These are phyloP conservation scores for Exophiala sp. DNA, from an alignment of 2,329 filamentous ascomycete species.

Conservation along the genomic window DNA sequence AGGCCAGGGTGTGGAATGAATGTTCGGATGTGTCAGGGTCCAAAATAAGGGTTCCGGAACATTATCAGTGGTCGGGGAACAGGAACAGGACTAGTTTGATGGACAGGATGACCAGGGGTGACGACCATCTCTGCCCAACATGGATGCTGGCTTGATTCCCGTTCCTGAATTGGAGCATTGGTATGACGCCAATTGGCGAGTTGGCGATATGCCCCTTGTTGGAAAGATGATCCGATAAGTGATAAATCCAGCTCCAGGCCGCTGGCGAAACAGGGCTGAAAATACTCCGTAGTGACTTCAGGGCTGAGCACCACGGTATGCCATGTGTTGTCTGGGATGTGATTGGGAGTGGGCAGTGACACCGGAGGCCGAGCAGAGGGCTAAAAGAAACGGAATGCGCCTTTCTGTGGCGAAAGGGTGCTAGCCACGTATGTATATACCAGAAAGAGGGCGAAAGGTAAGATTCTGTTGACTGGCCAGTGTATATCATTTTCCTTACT, in stretches of 20 bases:
- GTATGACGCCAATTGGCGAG: slow-evolving; percentile 2
- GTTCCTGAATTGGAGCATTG: background rate
- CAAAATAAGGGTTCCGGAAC: background rate
- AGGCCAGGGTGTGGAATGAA: background rate
- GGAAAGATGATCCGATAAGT: background rate
- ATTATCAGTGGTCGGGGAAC: slow-evolving; percentile 3
- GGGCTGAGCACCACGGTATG: background rate
- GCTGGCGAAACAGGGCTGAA: background rate
- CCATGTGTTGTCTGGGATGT: background rate
- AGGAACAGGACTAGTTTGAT: background rate
- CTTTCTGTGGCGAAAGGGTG: background rate
- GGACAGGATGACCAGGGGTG: background rate
- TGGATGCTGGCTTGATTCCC: background rate
- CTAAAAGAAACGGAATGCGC: background rate
- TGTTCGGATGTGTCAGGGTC: background rate
- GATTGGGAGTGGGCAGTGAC: background rate
- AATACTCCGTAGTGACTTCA: background rate
- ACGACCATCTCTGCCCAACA: background rate
- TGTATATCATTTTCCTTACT: too few relatives aligned
- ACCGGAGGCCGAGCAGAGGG: background rate
- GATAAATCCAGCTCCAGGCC: background rate
- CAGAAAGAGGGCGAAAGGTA: background rate
- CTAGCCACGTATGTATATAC: background rate
- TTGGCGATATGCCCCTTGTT: background rate
- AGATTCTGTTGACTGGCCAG: background rate